Conservation (phyloP, 225 moss, liverwort and hornwort genomes). For the Bryoerythrophyllum caledonicum region DNA sequence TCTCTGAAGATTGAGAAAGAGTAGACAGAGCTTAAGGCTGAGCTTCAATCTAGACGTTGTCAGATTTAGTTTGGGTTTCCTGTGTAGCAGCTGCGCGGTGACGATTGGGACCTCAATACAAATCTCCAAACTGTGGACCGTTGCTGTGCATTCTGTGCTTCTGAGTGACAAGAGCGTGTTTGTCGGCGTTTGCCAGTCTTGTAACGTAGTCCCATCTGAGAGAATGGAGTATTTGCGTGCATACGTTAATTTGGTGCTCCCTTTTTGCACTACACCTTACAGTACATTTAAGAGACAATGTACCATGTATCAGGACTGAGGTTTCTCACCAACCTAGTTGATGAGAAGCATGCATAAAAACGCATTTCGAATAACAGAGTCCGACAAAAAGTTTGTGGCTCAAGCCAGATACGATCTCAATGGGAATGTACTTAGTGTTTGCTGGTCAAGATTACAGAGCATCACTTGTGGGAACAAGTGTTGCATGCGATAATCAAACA, state of each 20-base stretch:
- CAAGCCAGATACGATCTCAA: background rate
- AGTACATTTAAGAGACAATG: background rate
- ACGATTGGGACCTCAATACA: background rate
- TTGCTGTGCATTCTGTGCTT: background rate
- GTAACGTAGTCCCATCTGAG: no score
- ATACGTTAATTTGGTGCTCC: no score
- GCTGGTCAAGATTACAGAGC: background rate
- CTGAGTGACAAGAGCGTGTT: background rate
- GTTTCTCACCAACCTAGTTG: background rate
- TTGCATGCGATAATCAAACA: conserved; percentile 26
- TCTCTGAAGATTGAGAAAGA: no score
- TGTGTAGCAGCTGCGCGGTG: no score
- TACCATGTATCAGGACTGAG: background rate
- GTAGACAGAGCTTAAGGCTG: no score
- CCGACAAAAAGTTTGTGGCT: background rate
- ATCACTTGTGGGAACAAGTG: background rate
- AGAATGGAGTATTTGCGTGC: no score
- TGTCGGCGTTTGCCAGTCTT: no score
- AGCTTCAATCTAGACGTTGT: no score
- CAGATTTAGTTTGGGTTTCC: no score
- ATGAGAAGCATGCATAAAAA: background rate
- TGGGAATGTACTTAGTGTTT: background rate
- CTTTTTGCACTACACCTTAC: background rate
- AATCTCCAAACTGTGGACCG: background rate
- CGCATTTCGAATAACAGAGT: background rate